Evolutionary conservation across 2,329 filamentous ascomycete species (phyloP).

Genomic region (Beauveria sp.): DNA sequence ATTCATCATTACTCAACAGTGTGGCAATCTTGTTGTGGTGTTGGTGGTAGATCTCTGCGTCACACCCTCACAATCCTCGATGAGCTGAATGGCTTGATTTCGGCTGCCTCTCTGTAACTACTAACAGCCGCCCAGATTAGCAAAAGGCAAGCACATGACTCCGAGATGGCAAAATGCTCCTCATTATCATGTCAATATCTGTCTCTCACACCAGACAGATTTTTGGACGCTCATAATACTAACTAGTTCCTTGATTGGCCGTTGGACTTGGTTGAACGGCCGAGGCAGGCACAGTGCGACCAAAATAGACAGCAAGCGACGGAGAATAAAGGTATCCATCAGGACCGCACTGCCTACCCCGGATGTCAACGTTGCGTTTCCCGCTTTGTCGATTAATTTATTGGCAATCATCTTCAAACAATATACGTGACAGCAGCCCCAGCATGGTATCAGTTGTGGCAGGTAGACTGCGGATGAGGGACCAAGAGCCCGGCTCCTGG

Average conservation of each 20-base stretch:
- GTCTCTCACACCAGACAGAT: background rate
- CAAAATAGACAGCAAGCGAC: background rate
- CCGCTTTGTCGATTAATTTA: background rate
- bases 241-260: background rate
- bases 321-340: background rate
- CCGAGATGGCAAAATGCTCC: background rate
- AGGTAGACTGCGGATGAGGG: background rate
- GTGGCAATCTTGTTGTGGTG: background rate
- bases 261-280: background rate
- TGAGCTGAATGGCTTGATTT: conserved; percentile 8
- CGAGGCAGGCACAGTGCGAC: background rate
- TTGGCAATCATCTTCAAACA: conserved; percentile 9
- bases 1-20: background rate
- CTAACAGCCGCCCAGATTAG: background rate
- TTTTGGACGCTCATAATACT: background rate
- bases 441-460: background rate
- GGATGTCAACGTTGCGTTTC: background rate
- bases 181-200: background rate
- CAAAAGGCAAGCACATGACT: background rate
- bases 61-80: background rate
- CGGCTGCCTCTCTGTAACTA: background rate
- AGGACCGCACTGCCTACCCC: background rate
- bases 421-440: background rate
- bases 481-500: conserved; percentile 3
- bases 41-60: background rate